These are phyloP conservation scores for Tetrahymena elliotti DNA, from an alignment of 73 alveolate species.

Conservation along the genomic window DNA sequence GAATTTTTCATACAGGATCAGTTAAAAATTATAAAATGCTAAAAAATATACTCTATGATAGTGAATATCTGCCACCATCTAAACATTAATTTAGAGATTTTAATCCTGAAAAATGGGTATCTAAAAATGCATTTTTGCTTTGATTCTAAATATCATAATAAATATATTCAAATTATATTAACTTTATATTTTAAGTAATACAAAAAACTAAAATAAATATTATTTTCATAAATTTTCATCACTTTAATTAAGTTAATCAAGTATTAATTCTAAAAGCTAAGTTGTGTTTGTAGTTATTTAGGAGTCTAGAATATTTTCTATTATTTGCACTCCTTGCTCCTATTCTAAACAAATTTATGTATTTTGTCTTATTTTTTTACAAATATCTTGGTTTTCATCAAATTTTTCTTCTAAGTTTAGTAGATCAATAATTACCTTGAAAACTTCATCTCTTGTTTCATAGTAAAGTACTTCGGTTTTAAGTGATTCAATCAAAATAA, in stretches of 20 bases:
- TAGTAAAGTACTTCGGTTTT: neutral
- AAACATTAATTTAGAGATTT: neutral
- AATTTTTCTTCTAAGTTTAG: neutral
- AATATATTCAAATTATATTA: too few species aligned
- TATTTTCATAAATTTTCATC: neutral
- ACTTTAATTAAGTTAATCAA: neutral
- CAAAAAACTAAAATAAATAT: neutral
- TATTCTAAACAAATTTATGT: neutral
- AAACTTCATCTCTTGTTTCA: neutral
- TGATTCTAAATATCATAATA: too few species aligned
- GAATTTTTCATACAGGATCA: neutral
- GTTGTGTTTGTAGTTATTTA: neutral
- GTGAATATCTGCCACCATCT: neutral
- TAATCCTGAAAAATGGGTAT: neutral
- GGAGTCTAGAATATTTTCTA: neutral
- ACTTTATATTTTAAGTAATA: neutral
- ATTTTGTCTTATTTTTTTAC: neutral
- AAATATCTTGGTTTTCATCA: neutral
- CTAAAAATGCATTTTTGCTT: neutral
- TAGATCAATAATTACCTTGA: neutral
- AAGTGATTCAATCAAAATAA: neutral
- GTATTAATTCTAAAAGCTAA: neutral
- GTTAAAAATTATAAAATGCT: neutral
- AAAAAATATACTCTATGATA: neutral
- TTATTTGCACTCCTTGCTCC: neutral